Conservation (phyloP, 1,284 basidiomycete species). For the Neotropicomus parvogracilis region DNA sequence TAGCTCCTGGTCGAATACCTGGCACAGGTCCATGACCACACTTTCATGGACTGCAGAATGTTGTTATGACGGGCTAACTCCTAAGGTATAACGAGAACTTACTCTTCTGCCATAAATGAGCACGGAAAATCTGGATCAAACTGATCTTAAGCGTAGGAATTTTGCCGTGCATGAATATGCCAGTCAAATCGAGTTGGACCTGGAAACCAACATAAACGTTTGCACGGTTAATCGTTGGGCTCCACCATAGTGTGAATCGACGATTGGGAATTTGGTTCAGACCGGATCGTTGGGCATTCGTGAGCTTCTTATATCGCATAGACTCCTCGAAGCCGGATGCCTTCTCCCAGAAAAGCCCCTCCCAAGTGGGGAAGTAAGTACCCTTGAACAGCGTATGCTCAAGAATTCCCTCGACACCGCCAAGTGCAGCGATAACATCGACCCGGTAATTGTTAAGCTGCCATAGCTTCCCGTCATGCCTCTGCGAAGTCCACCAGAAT, state of each 20-base stretch:
- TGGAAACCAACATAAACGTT: conserved; percentile 99
- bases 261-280: conserved; percentile 98
- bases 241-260: conserved; percentile 99
- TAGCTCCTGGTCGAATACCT: conserved; percentile 98
- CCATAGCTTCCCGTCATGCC: conserved; percentile 98
- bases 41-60: conserved; percentile 67
- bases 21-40: conserved; percentile 98
- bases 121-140: conserved; percentile 99
- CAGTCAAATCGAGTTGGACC: conserved; percentile 95
- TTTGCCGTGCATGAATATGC: conserved; percentile 96
- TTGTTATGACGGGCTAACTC: conserved; percentile 10
- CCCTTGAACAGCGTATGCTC: conserved; percentile 99
- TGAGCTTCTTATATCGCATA: conserved; percentile 96
- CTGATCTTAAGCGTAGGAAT: conserved; percentile 97
- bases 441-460: conserved; percentile 98
- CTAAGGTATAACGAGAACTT: conserved; percentile 33
- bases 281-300: conserved; percentile 95
- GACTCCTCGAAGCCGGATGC: conserved; percentile 93
- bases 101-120: conserved; percentile 99
- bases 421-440: conserved; percentile 97
- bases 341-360: conserved; percentile 96
- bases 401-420: conserved; percentile 95
- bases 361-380: conserved; percentile 92
- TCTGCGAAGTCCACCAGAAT: conserved; percentile 98
- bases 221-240: conserved; percentile 94